Conservation (phyloP, 805 yeast genomes). For the Ogataea paraovalis region DNA sequence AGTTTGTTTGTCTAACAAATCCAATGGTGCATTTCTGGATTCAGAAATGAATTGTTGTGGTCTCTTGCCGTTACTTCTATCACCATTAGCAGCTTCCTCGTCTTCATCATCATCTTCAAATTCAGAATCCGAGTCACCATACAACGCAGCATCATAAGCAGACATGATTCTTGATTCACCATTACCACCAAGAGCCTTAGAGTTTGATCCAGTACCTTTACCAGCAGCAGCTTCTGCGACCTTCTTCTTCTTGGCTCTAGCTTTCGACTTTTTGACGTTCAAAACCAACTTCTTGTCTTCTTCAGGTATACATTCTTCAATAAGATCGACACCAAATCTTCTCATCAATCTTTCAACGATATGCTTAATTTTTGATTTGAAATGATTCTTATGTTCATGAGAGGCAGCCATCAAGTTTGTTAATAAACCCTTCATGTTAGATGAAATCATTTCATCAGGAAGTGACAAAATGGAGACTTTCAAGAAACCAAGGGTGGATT, state of each 20-base stretch:
- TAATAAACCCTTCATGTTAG: constrained; percentile 62
- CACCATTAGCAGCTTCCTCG: constrained; percentile 16
- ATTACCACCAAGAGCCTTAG: constrained; percentile 17
- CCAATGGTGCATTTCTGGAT: constrained; percentile 70
- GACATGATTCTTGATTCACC: constrained; percentile 52
- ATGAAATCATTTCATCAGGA: constrained; percentile 70
- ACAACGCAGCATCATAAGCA: constrained; percentile 89
- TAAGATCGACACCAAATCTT: constrained; percentile 83
- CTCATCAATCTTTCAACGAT: constrained; percentile 87
- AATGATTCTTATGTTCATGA: constrained; percentile 93
- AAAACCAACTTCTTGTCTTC: constrained; percentile 79
- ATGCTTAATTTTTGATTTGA: constrained; percentile 89
- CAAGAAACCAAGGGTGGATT: constrained; percentile 89
- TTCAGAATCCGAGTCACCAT: constrained; percentile 49
- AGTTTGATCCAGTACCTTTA: constrained; percentile 13
- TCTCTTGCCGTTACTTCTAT: constrained; percentile 16
- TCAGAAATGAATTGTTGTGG: constrained; percentile 71
- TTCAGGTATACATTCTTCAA: constrained; percentile 83
- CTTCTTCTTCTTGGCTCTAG: constrained; percentile 76
- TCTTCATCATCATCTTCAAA: constrained; percentile 41
- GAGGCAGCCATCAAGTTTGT: constrained; percentile 84
- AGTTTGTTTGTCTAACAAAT: constrained; percentile 80
- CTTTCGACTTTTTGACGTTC: constrained; percentile 81
- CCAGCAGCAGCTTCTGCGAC: constrained; percentile 30
- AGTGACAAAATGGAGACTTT: constrained; percentile 82